phyloP scores from a whole-genome alignment of 2,329 filamentous ascomycete genomes.

The Rugonectria rugulosa region DNA sequence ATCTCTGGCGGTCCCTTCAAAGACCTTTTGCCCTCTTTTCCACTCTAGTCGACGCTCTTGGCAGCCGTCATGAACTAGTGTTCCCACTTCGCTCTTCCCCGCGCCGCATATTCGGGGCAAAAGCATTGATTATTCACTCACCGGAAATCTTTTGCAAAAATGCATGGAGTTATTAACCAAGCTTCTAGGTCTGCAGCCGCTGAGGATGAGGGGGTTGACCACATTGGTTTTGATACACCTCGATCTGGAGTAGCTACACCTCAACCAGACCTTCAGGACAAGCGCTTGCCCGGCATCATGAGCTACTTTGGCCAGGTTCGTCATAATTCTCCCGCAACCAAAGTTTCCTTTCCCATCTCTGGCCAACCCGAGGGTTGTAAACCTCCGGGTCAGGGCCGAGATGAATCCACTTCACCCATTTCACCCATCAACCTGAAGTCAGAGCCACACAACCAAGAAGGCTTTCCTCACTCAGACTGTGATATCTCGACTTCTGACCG shows the following conservation, averaged over 20 bases:
- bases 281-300: constrained; percentile 93
- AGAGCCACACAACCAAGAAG: constrained; percentile 37
- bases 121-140: constrained; percentile 42
- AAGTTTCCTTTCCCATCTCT: constrained; percentile 46
- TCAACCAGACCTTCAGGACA: constrained; percentile 91
- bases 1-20: constrained; percentile 30
- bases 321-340: constrained; percentile 74
- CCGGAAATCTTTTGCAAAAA: constrained; percentile 42
- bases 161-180: constrained; percentile 60
- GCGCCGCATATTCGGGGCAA: constrained; percentile 38
- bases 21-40: constrained; percentile 35
- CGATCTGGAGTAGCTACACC: constrained; percentile 93
- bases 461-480: constrained; percentile 34
- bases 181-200: constrained; percentile 61
- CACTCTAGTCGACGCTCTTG: constrained; percentile 43
- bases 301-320: constrained; percentile 99
- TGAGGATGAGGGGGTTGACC: constrained; percentile 77
- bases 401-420: constrained; percentile 43
- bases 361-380: constrained; percentile 46
- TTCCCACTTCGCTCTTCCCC: constrained; percentile 45
- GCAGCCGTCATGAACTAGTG: constrained; percentile 52
- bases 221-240: constrained; percentile 85
- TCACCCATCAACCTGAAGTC: constrained; percentile 43
- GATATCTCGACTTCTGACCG: constrained; percentile 30
- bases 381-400: constrained; percentile 33